These are phyloP conservation scores for Edaphochlamys debaryana DNA, from an alignment of 139 green algal species.

Conservation along the genomic window DNA sequence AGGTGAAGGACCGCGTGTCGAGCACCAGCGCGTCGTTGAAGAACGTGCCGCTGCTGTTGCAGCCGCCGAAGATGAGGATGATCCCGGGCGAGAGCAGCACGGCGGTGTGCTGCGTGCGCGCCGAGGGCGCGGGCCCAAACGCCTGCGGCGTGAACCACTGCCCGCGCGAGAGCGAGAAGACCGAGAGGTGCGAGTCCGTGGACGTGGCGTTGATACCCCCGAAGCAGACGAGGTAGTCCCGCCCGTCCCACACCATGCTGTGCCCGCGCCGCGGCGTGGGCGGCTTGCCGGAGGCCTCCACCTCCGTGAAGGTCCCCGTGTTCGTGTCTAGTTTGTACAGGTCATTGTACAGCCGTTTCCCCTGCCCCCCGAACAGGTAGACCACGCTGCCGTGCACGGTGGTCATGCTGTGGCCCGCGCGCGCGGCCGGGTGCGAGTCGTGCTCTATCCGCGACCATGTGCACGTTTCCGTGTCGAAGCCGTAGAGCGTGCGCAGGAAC, in stretches of 20 bases:
- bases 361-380: slow-evolving; percentile 66
- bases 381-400: slow-evolving; percentile 39
- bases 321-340: slow-evolving; percentile 47
- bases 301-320: slow-evolving; percentile 23
- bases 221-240: slow-evolving; percentile 57
- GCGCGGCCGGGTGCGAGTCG: slow-evolving; percentile 22
- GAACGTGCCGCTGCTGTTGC: slow-evolving; percentile 52
- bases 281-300: slow-evolving; percentile 26
- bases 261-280: slow-evolving; percentile 52
- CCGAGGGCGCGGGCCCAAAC: slow-evolving; percentile 42
- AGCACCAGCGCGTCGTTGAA: slow-evolving; percentile 61
- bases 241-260: slow-evolving; percentile 52
- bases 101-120: slow-evolving; percentile 59
- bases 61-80: slow-evolving; percentile 68
- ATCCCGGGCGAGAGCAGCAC: slow-evolving; percentile 35
- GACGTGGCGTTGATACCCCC: slow-evolving; percentile 49
- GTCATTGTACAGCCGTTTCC: slow-evolving; percentile 65
- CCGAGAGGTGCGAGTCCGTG: slow-evolving; percentile 50
- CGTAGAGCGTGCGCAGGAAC: slow-evolving; percentile 52
- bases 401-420: slow-evolving; percentile 46
- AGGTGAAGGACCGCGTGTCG: slow-evolving; percentile 48
- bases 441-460: slow-evolving; percentile 38
- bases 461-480: slow-evolving; percentile 50
- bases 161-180: slow-evolving; percentile 50
- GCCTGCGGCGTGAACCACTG: slow-evolving; percentile 44